phyloP scores from a whole-genome alignment of 2,329 filamentous ascomycete species.

The Hymenotorrendiella dingleyae region DNA sequence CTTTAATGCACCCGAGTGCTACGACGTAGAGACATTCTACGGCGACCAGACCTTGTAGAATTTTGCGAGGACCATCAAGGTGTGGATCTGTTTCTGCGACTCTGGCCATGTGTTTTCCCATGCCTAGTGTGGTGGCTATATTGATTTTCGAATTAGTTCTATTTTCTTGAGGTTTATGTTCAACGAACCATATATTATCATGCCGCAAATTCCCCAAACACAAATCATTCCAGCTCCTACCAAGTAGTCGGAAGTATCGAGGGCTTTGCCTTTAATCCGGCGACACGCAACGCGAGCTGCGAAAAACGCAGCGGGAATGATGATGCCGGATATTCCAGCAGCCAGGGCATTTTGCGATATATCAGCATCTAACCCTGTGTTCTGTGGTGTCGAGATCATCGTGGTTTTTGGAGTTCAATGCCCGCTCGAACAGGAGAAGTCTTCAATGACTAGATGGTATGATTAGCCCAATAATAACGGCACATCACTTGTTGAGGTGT shows the following conservation, averaged over 20 bases:
- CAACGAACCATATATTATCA: conserved; percentile 1
- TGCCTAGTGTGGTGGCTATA: neutral
- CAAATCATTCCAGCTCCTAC: neutral
- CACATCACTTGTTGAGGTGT: no score
- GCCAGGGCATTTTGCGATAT: neutral
- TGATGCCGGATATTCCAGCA: neutral
- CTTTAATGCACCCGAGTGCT: conserved; percentile 4
- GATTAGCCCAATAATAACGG: no score
- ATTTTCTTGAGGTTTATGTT: neutral
- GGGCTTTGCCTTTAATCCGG: neutral
- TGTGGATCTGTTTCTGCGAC: neutral
- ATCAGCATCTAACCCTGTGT: neutral
- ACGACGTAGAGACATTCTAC: conserved; percentile 1
- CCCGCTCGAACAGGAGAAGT: no score
- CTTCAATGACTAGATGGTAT: no score
- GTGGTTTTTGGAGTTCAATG: no score
- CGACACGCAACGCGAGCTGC: neutral
- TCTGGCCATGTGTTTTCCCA: neutral
- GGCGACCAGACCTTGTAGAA: neutral
- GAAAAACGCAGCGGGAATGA: neutral
- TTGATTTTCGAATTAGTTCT: neutral
- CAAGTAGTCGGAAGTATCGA: neutral
- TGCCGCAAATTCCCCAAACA: neutral
- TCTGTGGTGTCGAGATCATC: neutral
- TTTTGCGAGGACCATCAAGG: neutral